Evolutionary conservation across 169 alveolate species (phyloP).

Genomic region (Plasmodium knowlesi): DNA sequence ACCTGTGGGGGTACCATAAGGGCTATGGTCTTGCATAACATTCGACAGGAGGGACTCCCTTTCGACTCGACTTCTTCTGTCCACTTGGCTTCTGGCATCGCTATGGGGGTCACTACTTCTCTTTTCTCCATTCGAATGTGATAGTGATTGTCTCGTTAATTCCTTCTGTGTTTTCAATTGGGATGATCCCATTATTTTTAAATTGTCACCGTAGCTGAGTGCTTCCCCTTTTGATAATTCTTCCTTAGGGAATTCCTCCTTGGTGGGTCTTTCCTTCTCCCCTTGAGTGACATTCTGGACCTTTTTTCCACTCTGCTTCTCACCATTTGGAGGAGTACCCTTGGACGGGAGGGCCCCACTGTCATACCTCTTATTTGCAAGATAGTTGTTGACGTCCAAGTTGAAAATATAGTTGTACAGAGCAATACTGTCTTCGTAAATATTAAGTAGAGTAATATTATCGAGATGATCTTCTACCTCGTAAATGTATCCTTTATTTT

Average conservation of each 20-base stretch:
- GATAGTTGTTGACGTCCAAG: slow-evolving; percentile 11
- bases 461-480: slow-evolving; percentile 75
- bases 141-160: background rate
- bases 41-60: background rate
- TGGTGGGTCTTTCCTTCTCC: background rate
- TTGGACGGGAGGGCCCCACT: background rate
- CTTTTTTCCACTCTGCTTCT: background rate
- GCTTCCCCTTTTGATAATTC: background rate
- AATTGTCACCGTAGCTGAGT: background rate
- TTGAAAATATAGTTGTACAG: slow-evolving; percentile 64
- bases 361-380: slow-evolving; percentile 18
- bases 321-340: background rate
- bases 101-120: background rate
- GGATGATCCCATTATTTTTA: background rate
- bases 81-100: background rate
- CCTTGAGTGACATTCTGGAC: background rate
- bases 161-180: background rate
- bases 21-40: background rate
- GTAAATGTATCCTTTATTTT: slow-evolving; percentile 56
- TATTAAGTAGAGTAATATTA: slow-evolving; percentile 46
- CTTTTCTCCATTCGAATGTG: background rate
- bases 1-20: background rate
- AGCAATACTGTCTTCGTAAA: slow-evolving; percentile 61
- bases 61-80: background rate
- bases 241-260: background rate